Evolutionary conservation across 1,284 basidiomycete genomes (phyloP).

Genomic region (Coniophora puteana): DNA sequence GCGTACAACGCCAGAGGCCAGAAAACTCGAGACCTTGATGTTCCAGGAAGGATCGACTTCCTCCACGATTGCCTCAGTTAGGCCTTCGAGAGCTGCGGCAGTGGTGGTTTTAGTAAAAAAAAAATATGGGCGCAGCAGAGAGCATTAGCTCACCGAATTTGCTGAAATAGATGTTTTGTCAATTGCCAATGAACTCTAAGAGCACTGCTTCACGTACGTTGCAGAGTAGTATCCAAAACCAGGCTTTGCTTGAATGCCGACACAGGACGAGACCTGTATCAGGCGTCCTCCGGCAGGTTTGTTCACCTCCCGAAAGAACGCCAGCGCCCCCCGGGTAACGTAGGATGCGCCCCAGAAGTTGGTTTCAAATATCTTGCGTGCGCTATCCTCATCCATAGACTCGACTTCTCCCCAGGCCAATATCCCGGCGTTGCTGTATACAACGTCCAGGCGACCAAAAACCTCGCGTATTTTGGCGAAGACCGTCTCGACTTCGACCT

Average conservation of each 20-base stretch:
- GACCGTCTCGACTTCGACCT: neutral
- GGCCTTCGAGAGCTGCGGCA: constrained; percentile 8
- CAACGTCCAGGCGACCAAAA: constrained; percentile 14
- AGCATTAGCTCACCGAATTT: constrained; percentile 20
- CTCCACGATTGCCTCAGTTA: constrained; percentile 4
- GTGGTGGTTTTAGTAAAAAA: too few relatives aligned
- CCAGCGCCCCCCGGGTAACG: constrained; percentile 28
- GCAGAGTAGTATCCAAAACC: constrained; percentile 20
- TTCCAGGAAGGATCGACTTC: constrained; percentile 13
- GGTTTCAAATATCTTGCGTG: constrained; percentile 28
- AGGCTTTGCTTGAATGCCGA: constrained; percentile 11
- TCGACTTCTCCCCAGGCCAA: constrained; percentile 22
- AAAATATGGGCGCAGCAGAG: too few relatives aligned
- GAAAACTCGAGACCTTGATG: constrained; percentile 8
- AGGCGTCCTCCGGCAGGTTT: constrained; percentile 28
- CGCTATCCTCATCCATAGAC: constrained; percentile 17
- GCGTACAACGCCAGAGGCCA: neutral
- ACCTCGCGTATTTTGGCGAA: neutral
- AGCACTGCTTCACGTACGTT: constrained; percentile 12
- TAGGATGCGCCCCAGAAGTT: constrained; percentile 33
- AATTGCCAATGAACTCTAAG: neutral
- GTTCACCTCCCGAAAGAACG: constrained; percentile 35
- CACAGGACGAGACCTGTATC: constrained; percentile 27
- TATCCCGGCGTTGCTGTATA: constrained; percentile 17
- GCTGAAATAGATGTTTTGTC: constrained; percentile 6